Conservation (phyloP, 164 flowering plant genomes). For the Magnolia kwangsiensis region DNA sequence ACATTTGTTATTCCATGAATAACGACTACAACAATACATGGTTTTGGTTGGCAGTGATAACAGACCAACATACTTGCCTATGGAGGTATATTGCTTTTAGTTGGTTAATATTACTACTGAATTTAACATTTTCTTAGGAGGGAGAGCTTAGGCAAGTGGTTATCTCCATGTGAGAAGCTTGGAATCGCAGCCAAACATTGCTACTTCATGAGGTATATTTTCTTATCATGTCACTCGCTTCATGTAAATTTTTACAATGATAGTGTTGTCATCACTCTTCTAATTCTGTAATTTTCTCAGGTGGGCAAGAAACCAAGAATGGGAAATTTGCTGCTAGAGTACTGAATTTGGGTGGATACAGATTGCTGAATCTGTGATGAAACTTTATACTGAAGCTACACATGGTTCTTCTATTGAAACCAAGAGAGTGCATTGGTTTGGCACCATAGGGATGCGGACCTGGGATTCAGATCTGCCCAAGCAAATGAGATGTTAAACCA, state of each 20-base stretch:
- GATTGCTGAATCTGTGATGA: conserved; percentile 36
- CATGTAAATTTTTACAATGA: conserved; percentile 20
- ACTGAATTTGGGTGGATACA: conserved; percentile 51
- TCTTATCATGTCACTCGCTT: not conserved
- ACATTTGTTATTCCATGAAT: too few species aligned
- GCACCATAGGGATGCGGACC: conserved; percentile 55
- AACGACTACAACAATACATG: too few species aligned
- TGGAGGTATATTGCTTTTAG: too few species aligned
- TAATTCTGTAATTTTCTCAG: conserved; percentile 20
- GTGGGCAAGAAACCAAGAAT: conserved; percentile 39
- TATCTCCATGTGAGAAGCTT: conserved; percentile 66
- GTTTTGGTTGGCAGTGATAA: too few species aligned
- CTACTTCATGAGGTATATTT: conserved; percentile 53
- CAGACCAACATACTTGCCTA: too few species aligned
- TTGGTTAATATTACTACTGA: too few species aligned
- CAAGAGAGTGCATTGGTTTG: conserved; percentile 61
- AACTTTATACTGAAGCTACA: conserved; percentile 16
- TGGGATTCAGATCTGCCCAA: conserved; percentile 47
- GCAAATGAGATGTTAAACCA: conserved; percentile 60
- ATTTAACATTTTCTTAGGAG: too few species aligned
- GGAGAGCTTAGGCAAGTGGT: conserved; percentile 64
- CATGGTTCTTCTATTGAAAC: conserved; percentile 47
- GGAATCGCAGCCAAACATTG: conserved; percentile 89
- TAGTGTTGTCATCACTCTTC: conserved; percentile 17
- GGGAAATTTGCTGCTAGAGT: conserved; percentile 44